A percentile compares a stretch with the other conserved stretches of the same genome.
phyloP scores from a whole-genome alignment of 1,139 yeast species.

The Yamadazyma atlantica region DNA sequence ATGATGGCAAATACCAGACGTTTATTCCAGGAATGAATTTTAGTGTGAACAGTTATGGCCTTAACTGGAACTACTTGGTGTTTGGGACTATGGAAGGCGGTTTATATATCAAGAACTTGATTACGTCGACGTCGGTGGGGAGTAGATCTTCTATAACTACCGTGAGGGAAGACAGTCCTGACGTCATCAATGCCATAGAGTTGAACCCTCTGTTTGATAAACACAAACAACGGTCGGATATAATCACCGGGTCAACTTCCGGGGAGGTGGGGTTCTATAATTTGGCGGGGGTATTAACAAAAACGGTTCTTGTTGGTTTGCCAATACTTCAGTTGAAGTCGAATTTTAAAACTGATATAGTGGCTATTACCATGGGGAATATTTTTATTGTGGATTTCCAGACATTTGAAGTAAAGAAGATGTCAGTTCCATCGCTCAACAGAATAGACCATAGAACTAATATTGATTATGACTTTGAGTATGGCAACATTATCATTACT shows the following conservation, averaged over 20 bases:
- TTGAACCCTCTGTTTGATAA: slow-evolving; percentile 26
- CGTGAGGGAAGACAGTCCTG: slow-evolving; percentile 9
- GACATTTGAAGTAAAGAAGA: slow-evolving; percentile 12
- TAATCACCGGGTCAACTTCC: slow-evolving; percentile 24
- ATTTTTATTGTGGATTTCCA: slow-evolving; percentile 24
- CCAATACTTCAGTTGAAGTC: slow-evolving; percentile 26
- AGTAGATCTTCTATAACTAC: slow-evolving; percentile 25
- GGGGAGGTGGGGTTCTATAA: slow-evolving; percentile 33
- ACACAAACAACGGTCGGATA: slow-evolving; percentile 23
- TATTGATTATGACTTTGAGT: slow-evolving; percentile 57
- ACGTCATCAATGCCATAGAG: slow-evolving; percentile 17
- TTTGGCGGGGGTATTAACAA: slow-evolving; percentile 13
- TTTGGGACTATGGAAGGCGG: slow-evolving; percentile 32
- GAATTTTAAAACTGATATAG: slow-evolving; percentile 30
- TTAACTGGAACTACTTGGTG: slow-evolving; percentile 37
- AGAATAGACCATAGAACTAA: slow-evolving; percentile 7
- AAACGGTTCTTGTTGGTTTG: slow-evolving; percentile 15
- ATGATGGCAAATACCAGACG: slow-evolving; percentile 42
- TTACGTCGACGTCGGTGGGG: slow-evolving; percentile 32
- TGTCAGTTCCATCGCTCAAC: slow-evolving; percentile 7
- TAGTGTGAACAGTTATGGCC: slow-evolving; percentile 21
- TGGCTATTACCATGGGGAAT: slow-evolving; percentile 21
- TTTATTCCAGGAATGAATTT: slow-evolving; percentile 37
- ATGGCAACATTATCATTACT: slow-evolving; percentile 35
- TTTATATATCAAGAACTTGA: slow-evolving; percentile 31